These are phyloP conservation scores for Tylopilus cervinicoccineus DNA, from an alignment of 768 basidiomycete genomes.

Conservation along the genomic window DNA sequence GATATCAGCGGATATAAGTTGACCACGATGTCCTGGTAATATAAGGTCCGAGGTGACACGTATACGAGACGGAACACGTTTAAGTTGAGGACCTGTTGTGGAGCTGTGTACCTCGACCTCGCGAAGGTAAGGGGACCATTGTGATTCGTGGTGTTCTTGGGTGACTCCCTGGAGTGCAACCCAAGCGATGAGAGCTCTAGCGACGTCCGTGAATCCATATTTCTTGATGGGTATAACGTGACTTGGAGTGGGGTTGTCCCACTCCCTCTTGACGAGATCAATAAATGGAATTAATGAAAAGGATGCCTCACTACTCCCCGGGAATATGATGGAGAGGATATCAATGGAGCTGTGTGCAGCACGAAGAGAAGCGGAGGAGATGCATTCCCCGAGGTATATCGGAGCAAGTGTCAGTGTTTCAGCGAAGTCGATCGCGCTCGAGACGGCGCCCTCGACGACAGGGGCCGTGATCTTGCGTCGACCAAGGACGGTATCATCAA, in stretches of 20 bases:
- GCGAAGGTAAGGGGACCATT: constrained; percentile 60
- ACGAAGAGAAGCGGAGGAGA: constrained; percentile 69
- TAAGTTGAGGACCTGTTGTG: constrained; percentile 29
- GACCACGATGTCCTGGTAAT: constrained; percentile 61
- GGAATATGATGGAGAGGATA: constrained; percentile 66
- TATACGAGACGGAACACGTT: constrained; percentile 47
- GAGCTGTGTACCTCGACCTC: constrained; percentile 62
- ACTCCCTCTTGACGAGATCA: constrained; percentile 73
- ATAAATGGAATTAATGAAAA: constrained; percentile 82
- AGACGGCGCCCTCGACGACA: constrained; percentile 53
- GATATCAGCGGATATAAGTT: constrained; percentile 78
- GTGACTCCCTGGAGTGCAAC: constrained; percentile 79
- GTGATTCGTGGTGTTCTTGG: constrained; percentile 72
- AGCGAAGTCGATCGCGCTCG: constrained; percentile 57
- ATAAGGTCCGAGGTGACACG: constrained; percentile 72
- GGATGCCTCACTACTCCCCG: constrained; percentile 72
- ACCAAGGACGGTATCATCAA: constrained; percentile 68
- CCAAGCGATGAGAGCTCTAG: constrained; percentile 73
- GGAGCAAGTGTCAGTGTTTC: constrained; percentile 74
- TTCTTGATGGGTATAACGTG: constrained; percentile 54
- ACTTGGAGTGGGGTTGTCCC: constrained; percentile 52
- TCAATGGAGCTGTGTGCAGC: constrained; percentile 77
- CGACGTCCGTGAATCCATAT: constrained; percentile 62
- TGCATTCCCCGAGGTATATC: constrained; percentile 68
- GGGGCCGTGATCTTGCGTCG: constrained; percentile 55